A percentile compares a stretch with the other conserved stretches of the same genome.
phyloP scores from a whole-genome alignment of 352 stramenopile genomes.

The Pythium dissotocum region DNA sequence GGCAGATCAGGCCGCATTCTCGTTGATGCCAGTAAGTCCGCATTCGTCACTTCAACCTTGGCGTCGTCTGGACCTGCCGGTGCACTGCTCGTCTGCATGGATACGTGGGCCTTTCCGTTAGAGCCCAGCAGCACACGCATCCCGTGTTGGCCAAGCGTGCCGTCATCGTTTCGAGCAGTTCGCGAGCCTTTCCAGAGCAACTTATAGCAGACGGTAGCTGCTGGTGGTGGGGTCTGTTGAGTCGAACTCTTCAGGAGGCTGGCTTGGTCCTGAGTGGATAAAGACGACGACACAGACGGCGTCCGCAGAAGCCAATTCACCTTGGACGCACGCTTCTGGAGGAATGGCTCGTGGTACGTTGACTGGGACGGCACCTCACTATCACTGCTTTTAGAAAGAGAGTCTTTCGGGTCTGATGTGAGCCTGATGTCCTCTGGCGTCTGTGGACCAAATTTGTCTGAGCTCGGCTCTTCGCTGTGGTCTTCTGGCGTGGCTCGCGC shows the following conservation, averaged over 20 bases:
- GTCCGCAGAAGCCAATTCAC: slow-evolving; percentile 20
- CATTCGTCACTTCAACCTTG: slow-evolving; percentile 15
- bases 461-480: not conserved
- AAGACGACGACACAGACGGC: not conserved
- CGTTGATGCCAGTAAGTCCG: slow-evolving; percentile 19
- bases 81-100: not conserved
- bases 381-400: not conserved
- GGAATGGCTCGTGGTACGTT: slow-evolving; percentile 19
- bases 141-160: slow-evolving; percentile 9
- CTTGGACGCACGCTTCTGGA: slow-evolving; percentile 18
- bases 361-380: not conserved
- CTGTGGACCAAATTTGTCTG: not conserved
- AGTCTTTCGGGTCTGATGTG: not conserved
- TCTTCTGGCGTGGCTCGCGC: not conserved
- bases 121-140: slow-evolving; percentile 47
- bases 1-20: slow-evolving; percentile 24
- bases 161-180: slow-evolving; percentile 9
- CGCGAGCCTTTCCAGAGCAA: slow-evolving; percentile 43
- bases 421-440: not conserved
- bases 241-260: not conserved
- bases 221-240: not conserved
- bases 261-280: not conserved
- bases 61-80: not conserved
- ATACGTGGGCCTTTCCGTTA: slow-evolving; percentile 32
- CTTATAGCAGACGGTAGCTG: slow-evolving; percentile 39